Evolutionary conservation across 2,329 filamentous ascomycete species (phyloP).

Genomic region (Botrytis byssoidea): DNA sequence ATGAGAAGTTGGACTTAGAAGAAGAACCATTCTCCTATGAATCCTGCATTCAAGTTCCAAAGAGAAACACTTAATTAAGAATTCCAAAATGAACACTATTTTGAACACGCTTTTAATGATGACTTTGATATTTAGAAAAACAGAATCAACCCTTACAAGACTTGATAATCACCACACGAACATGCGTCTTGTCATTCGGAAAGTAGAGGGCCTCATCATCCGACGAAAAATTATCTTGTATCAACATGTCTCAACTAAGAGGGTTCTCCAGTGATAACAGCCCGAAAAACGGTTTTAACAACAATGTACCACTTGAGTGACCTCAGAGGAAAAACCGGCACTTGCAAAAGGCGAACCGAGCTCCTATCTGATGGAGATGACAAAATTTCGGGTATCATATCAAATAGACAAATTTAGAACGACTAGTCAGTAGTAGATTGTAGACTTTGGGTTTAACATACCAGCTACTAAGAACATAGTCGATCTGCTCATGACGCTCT

Average conservation of each 20-base stretch:
- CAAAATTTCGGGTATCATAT: not conserved
- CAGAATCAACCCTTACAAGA: not conserved
- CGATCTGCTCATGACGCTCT: not conserved
- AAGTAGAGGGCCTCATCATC: not conserved
- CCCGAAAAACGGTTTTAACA: not conserved
- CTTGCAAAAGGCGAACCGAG: not conserved
- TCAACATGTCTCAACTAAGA: not conserved
- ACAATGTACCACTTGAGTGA: not conserved
- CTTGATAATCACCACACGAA: not conserved
- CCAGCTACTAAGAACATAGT: not conserved
- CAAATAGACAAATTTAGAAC: not conserved
- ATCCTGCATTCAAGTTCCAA: no score
- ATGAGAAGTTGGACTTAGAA: no score
- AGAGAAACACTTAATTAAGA: no score
- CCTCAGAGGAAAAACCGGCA: not conserved
- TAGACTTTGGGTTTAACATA: not conserved
- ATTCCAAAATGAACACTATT: not conserved
- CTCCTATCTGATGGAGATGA: not conserved
- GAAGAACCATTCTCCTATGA: no score
- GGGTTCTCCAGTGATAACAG: not conserved
- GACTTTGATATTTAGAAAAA: no score
- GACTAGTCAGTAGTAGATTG: not conserved
- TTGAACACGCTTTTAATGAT: not conserved
- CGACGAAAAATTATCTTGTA: not conserved
- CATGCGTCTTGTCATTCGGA: not conserved